Evolutionary conservation across 2,329 filamentous ascomycete genomes (phyloP), one percentile per base, ranked within the genome.

Genomic region (Aspergillus sp.): DNA sequence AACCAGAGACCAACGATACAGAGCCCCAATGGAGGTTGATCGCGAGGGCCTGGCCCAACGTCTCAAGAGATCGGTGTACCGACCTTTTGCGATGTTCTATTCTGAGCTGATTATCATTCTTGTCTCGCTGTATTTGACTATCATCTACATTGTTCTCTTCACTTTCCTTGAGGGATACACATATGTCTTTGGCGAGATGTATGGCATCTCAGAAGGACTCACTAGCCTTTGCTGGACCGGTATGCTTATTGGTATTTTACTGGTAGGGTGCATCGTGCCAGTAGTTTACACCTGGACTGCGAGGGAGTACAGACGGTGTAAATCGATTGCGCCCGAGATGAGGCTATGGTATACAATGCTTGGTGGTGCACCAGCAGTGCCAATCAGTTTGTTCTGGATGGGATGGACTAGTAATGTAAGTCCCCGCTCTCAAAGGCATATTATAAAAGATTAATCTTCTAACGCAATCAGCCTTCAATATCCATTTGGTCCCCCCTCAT

Each of bases 361-460:
- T 1, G 69, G 71, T 13, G 47, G 69, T 3, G 69, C 74, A 0
- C 69, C 73, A 0, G 62, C 71, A 0, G 68, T 81, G 1, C 77
- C 77, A 0, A 60, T 78, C 19, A 66, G 65, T 3, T 61, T 81
- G 6, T 79, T 81, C 54, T 81, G 77, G 77, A 76, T 81, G 60
- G 77, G 69, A 1, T 81, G 77, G 78, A 78, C 73, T 0, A 42
- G 44, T 19, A 46, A 50, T 37, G 54, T 55, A 46, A 43, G 50
- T 43, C 6, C 13, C 28, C n/a, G n/a, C 27, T 7, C 3, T n/a
- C 4, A 35, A 4, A 35, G n/a, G n/a, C n/a, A n/a, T n/a, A 34
- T 13, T 8, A 11, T 32, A n/a, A 9, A 32, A 27, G 37, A n/a
- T 13, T 39, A 2, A 30, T 13, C 26, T 19, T 12, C 37, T 33